Conservation (phyloP, 306 rosid genomes). For the Vigna radiata region DNA sequence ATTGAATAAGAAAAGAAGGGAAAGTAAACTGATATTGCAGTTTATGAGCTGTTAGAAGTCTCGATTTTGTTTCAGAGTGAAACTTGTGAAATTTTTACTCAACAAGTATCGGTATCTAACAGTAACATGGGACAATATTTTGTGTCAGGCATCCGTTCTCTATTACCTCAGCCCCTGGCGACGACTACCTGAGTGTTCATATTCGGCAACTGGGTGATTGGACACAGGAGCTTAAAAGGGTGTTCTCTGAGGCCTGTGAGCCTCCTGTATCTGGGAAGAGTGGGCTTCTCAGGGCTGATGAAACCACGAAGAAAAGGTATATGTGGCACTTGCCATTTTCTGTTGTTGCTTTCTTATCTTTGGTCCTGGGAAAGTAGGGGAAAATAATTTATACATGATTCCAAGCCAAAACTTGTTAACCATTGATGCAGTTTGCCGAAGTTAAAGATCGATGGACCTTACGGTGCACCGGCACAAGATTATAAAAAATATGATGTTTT, state of each 20-base stretch:
- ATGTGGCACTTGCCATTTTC: slow-evolving; percentile 13
- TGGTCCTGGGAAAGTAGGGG: not conserved
- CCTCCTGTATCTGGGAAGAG: slow-evolving; percentile 95
- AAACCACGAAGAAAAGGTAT: slow-evolving; percentile 90
- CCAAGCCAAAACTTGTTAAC: not conserved
- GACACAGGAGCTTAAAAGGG: slow-evolving; percentile 96
- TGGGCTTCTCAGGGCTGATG: slow-evolving; percentile 97
- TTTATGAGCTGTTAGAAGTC: slow-evolving; percentile 15
- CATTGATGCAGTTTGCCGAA: slow-evolving; percentile 76
- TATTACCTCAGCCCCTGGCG: slow-evolving; percentile 99
- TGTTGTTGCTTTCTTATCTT: slow-evolving; percentile 17
- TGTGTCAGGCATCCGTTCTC: slow-evolving; percentile 97
- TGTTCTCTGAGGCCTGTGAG: slow-evolving; percentile 92
- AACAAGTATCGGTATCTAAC: not conserved
- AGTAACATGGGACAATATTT: slow-evolving; percentile 33
- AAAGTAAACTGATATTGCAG: slow-evolving; percentile 13
- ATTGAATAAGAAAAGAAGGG: slow-evolving; percentile 12
- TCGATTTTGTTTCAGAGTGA: slow-evolving; percentile 24
- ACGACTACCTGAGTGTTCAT: slow-evolving; percentile 96
- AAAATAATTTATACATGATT: not conserved
- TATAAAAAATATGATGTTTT: slow-evolving; percentile 88
- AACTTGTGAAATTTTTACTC: slow-evolving; percentile 17
- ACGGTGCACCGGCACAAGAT: slow-evolving; percentile 98
- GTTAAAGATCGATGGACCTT: slow-evolving; percentile 96
- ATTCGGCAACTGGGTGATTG: slow-evolving; percentile 99